Base-by-base conservation (phyloP, 2,329 filamentous ascomycete genomes). In the Hypoxylon sp. region DNA sequence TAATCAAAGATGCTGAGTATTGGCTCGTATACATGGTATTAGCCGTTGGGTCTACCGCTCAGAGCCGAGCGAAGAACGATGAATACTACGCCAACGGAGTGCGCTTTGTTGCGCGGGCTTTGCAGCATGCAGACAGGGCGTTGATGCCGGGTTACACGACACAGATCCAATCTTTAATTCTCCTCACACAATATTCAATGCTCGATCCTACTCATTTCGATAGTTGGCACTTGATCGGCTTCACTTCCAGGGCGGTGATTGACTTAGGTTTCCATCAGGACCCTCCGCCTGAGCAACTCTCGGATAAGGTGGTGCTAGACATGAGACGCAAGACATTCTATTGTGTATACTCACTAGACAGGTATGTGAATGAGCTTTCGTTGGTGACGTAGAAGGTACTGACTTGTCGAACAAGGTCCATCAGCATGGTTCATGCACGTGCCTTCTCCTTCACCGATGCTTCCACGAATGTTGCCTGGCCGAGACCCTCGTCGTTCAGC, bases 361-460 rank as follows among this genome's bases (percentile, higher is more conserved):
- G 94, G 93, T 94, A 79, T 51, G 86, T 76, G 22, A 26, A 14
- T 22, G 17, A 19, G 13, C 19, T 35, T 22, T 3, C 3, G 19
- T 29, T 33, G 14, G 0, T 17, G 6, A 6, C 8, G 13, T 60
- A 3, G 14, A 33, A 37, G 19, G 44, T 62, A 33, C 64, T 69
- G 11, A 70, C 26, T 26, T 55, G 24, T 31, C 29, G 54, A 59
- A 3, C 9, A 39, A 69, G 71, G 17, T 74, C 93, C 10, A 94
- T 97, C 50, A 97, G 94, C 73, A 92, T 97, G 84, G 92, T 95
- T 3, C 90, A 97, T 72, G 92, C 92, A 10, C 87, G 94, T 35
- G 91, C 94, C 0, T 98, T 98, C 78, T 97, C 95, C 0, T 98
- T 98, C 77, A 95, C 94, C 0, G 95, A 98, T 77, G 93, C 95